phyloP scores from a whole-genome alignment of 345 rosid genomes.

The Brassica nigra region DNA sequence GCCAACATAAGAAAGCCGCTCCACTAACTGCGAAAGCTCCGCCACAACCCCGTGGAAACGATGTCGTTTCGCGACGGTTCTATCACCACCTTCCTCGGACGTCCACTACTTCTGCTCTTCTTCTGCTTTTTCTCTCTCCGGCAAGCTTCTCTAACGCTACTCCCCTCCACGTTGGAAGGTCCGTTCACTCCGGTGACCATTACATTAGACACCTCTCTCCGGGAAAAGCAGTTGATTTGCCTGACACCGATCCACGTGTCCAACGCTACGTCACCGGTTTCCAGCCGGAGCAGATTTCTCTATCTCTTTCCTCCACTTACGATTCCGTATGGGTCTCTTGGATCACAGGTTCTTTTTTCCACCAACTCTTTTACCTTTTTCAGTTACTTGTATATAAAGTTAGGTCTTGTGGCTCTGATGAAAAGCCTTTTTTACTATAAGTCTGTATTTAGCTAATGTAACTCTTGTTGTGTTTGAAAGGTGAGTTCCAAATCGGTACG shows the following conservation, averaged over 20 bases:
- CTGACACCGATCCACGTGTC: constrained; percentile 65
- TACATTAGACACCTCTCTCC: constrained; percentile 54
- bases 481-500: constrained; percentile 75
- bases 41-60: constrained; percentile 33
- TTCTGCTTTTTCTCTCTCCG: constrained; percentile 18
- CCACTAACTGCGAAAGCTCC: constrained; percentile 24
- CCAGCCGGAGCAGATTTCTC: constrained; percentile 70
- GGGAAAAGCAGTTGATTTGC: constrained; percentile 68
- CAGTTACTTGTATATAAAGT: not conserved
- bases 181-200: constrained; percentile 64
- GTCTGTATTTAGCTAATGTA: not conserved
- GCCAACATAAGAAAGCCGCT: constrained; percentile 14
- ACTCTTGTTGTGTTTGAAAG: constrained; percentile 37
- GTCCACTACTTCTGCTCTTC: constrained; percentile 2
- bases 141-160: constrained; percentile 1
- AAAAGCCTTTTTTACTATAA: not conserved
- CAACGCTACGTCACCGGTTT: constrained; percentile 55
- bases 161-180: constrained; percentile 62
- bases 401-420: constrained; percentile 18
- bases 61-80: constrained; percentile 25
- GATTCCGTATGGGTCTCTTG: constrained; percentile 80
- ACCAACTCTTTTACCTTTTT: not conserved
- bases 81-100: constrained; percentile 8
- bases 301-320: constrained; percentile 56
- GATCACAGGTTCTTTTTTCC: constrained; percentile 56